Percentiles rank a stretch among this genome's conserved stretches.
These are phyloP conservation scores for Suillus tomentosus DNA, from an alignment of 768 basidiomycete species.

Conservation along the genomic window DNA sequence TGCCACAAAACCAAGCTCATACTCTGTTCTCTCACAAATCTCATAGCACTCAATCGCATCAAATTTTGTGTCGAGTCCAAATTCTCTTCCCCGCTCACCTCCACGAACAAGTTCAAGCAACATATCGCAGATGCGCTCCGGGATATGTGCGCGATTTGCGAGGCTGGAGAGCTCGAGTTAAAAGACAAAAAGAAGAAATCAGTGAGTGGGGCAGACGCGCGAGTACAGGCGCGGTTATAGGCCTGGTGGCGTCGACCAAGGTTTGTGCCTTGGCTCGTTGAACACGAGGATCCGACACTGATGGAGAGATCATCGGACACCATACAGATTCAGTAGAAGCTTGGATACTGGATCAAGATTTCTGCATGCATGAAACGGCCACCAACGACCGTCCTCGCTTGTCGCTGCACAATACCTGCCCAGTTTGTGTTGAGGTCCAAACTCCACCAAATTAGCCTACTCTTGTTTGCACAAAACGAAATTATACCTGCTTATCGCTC, in stretches of 20 bases:
- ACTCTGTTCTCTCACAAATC: constrained; percentile 52
- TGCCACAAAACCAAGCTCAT: not conserved
- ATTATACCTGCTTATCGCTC: not conserved
- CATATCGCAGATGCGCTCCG: constrained; percentile 62
- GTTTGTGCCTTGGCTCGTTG: not conserved
- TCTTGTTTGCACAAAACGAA: not conserved
- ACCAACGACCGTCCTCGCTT: not conserved
- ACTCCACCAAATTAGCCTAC: not conserved
- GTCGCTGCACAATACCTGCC: not conserved
- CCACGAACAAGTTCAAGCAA: constrained; percentile 66
- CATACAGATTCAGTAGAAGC: not conserved
- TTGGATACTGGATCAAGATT: not conserved
- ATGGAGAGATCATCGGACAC: not conserved
- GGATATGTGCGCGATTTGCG: constrained; percentile 67
- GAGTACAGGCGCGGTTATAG: not conserved
- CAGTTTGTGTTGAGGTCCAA: not conserved
- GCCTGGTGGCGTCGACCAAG: not conserved
- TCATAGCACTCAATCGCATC: constrained; percentile 73
- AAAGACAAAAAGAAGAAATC: not conserved
- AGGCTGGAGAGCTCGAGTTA: not conserved
- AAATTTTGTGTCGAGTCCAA: constrained; percentile 97
- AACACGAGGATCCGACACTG: not conserved
- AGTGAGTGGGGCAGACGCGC: not conserved
- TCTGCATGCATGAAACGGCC: too few species aligned
- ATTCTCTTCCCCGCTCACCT: constrained; percentile 63